phyloP scores from a whole-genome alignment of 192 early-diverging fungal species.

The Coemansia sp. region DNA sequence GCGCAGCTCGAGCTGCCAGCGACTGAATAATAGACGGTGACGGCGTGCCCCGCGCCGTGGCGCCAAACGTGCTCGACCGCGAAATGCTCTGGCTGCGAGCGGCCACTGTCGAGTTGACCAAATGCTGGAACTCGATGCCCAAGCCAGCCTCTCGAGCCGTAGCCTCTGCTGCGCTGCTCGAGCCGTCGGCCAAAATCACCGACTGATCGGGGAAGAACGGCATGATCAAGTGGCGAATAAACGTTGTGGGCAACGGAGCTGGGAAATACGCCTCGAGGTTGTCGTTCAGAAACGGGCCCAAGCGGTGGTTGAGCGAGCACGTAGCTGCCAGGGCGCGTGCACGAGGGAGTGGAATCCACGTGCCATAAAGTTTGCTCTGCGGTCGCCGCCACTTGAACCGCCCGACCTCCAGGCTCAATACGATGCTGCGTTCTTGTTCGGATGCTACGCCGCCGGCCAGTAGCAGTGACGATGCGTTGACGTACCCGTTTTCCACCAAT shows the following conservation, averaged over 20 bases:
- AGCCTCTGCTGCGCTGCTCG: conserved; percentile 8
- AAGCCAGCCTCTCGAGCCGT: conserved; percentile 24
- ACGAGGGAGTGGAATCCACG: conserved; percentile 88
- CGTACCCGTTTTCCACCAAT: conserved; percentile 77
- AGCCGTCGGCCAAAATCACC: conserved; percentile 14
- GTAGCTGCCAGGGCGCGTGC: conserved; percentile 81
- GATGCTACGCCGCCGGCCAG: conserved; percentile 84
- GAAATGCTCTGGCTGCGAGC: conserved; percentile 31
- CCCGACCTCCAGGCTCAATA: conserved; percentile 80
- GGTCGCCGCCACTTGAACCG: conserved; percentile 72
- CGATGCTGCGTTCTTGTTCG: conserved; percentile 79
- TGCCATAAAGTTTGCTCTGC: conserved; percentile 73
- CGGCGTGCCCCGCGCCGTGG: conserved; percentile 47
- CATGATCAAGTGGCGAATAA: conserved; percentile 53
- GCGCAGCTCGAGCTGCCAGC: conserved; percentile 27
- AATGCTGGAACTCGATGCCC: conserved; percentile 43
- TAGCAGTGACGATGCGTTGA: conserved; percentile 83
- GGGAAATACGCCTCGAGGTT: conserved; percentile 68
- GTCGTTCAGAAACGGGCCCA: conserved; percentile 77
- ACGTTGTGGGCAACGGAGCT: conserved; percentile 58
- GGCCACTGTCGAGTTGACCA: conserved; percentile 33
- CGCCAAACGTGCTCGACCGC: conserved; percentile 49
- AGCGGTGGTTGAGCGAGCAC: conserved; percentile 71
- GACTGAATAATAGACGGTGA: conserved; percentile 56
- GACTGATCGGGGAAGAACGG: conserved; percentile 46